phyloP scores from a whole-genome alignment of 2,329 filamentous ascomycete species.

The Blastomyces emzantsi region DNA sequence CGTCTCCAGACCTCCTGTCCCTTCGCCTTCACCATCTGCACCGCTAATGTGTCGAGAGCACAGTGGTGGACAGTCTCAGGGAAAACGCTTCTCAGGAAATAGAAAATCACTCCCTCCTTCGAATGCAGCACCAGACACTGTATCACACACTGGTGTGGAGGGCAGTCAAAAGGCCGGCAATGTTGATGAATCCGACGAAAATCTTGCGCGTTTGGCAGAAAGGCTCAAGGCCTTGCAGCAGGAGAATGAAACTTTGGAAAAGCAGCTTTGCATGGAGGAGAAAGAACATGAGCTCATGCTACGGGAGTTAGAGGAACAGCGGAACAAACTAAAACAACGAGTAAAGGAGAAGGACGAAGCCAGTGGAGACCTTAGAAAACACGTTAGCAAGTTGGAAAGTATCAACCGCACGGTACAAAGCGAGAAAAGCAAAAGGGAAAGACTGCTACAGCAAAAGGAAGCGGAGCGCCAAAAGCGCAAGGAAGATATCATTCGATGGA shows the following conservation, averaged over 20 bases:
- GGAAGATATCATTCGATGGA: constrained; percentile 52
- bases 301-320: constrained; percentile 63
- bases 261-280: constrained; percentile 58
- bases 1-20: constrained; percentile 44
- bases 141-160: constrained; percentile 34
- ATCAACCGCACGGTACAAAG: constrained; percentile 73
- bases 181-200: constrained; percentile 52
- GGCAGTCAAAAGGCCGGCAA: constrained; percentile 28
- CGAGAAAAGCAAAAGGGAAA: constrained; percentile 68
- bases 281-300: constrained; percentile 59
- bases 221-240: constrained; percentile 69
- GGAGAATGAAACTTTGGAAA: constrained; percentile 72
- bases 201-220: constrained; percentile 68
- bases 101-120: constrained; percentile 63
- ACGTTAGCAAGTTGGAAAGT: constrained; percentile 70
- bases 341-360: constrained; percentile 87
- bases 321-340: constrained; percentile 65
- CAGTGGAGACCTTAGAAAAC: constrained; percentile 72
- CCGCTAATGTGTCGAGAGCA: constrained; percentile 58
- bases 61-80: constrained; percentile 45
- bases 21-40: constrained; percentile 52
- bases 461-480: constrained; percentile 52
- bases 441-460: constrained; percentile 51
- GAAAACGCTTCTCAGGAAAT: constrained; percentile 59
- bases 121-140: constrained; percentile 28